phyloP scores from a whole-genome alignment of 2,329 filamentous ascomycete genomes.

The Phyllachora maydis region DNA sequence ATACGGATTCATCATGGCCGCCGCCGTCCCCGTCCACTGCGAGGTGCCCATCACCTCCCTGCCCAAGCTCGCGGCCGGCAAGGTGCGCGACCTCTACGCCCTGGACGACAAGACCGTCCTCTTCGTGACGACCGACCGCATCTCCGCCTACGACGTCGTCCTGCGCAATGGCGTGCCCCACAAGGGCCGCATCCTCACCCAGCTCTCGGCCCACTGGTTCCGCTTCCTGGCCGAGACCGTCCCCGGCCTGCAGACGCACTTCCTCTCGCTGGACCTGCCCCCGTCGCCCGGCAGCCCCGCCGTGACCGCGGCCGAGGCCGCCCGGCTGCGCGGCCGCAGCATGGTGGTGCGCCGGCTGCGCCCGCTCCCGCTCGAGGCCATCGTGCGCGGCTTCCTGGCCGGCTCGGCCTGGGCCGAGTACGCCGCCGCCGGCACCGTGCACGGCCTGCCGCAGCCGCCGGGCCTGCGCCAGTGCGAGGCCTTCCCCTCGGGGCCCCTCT shows the following conservation, averaged over 20 bases:
- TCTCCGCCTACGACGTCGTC: conserved; percentile 89
- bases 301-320: conserved; percentile 20
- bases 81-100: conserved; percentile 10
- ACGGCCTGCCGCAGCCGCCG: conserved; percentile 48
- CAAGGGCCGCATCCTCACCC: conserved; percentile 31
- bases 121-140: conserved; percentile 27
- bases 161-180: conserved; percentile 45
- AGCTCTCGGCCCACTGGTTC: conserved; percentile 31
- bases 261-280: conserved; percentile 22
- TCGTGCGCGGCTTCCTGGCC: conserved; percentile 80
- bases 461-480: conserved; percentile 52
- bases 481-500: conserved; percentile 47
- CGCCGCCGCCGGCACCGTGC: conserved; percentile 51
- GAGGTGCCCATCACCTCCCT: too few relatives aligned
- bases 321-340: conserved; percentile 38
- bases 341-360: conserved; percentile 47
- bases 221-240: conserved; percentile 20
- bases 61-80: too few relatives aligned
- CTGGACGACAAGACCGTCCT: conserved; percentile 10
- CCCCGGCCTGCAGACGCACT: conserved; percentile 28
- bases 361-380: conserved; percentile 63
- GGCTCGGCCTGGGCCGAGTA: conserved; percentile 71
- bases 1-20: too few relatives aligned
- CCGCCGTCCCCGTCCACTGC: too few relatives aligned
- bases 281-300: conserved; percentile 8